Evolutionary conservation across 2,329 filamentous ascomycete genomes (phyloP).

Genomic region (Madurella fahalii): DNA sequence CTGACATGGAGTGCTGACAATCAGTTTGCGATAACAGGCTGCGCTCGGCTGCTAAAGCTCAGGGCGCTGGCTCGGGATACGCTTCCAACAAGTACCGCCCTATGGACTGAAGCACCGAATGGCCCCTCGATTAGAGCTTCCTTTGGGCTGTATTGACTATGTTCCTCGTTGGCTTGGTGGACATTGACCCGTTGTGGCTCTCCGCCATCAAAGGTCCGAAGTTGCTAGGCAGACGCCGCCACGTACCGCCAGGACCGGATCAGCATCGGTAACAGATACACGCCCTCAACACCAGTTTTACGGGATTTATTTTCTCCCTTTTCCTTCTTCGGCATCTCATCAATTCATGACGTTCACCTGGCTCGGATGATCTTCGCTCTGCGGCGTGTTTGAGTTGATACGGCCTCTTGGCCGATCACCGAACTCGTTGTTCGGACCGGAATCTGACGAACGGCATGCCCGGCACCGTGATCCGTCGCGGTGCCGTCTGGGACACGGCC

Average conservation of each 20-base stretch:
- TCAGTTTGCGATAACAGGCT: constrained; percentile 83
- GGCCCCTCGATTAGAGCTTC: constrained; percentile 24
- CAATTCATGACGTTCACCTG: constrained; percentile 23
- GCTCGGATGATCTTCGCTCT: constrained; percentile 24
- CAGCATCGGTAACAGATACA: constrained; percentile 25
- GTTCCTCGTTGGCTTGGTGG: constrained; percentile 24
- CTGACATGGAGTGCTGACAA: constrained; percentile 74
- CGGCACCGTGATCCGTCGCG: constrained; percentile 23
- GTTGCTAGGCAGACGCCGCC: constrained; percentile 7
- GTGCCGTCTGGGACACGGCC: constrained; percentile 20
- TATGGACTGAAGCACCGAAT: constrained; percentile 36
- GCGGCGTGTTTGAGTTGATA: constrained; percentile 10
- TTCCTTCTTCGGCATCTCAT: constrained; percentile 28
- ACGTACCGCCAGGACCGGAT: constrained; percentile 17
- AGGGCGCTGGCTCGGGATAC: constrained; percentile 38
- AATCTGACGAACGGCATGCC: constrained; percentile 29
- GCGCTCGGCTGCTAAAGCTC: constrained; percentile 74
- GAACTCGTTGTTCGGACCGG: constrained; percentile 9
- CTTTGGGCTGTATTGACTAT: constrained; percentile 23
- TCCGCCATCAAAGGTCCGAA: constrained; percentile 9
- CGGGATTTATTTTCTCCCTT: constrained; percentile 25
- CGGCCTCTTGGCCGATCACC: constrained; percentile 4
- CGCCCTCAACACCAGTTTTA: constrained; percentile 20
- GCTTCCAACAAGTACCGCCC: constrained; percentile 40
- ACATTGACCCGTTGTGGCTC: constrained; percentile 4